Evolutionary conservation across 75 land plant genomes (phyloP).

Genomic region (Pinus tabuliformis): DNA sequence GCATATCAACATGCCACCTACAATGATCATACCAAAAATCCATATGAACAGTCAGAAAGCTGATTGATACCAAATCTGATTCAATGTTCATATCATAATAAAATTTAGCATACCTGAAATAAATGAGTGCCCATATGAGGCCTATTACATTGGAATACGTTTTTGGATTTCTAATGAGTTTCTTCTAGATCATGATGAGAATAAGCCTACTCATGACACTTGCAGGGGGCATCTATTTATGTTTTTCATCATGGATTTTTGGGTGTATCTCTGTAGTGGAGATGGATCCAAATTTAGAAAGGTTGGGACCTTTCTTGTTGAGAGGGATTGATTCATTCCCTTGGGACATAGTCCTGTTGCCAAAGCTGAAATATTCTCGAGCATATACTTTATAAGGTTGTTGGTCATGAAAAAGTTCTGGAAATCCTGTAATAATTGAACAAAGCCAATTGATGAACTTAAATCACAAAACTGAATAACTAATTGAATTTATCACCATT

Average conservation of each 20-base stretch:
- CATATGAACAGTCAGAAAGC: too few species aligned
- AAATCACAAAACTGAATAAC: not conserved
- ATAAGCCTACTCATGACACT: conserved; percentile 93
- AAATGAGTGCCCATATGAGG: conserved; percentile 83
- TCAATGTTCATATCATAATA: not conserved
- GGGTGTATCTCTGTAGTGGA: conserved; percentile 84
- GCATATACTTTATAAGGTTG: conserved; percentile 47
- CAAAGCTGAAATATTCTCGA: too few species aligned
- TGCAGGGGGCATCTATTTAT: conserved; percentile 80
- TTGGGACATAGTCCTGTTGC: conserved; percentile 40
- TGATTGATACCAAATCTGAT: not conserved
- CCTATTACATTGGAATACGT: conserved; percentile 95
- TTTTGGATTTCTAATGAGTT: conserved; percentile 93
- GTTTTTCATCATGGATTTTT: conserved; percentile 35
- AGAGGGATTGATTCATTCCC: conserved; percentile 18
- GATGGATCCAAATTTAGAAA: conserved; percentile 67
- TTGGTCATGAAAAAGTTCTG: not conserved
- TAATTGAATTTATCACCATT: too few species aligned
- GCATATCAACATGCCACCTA: conserved; percentile 88
- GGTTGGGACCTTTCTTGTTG: conserved; percentile 51
- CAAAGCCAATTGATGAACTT: not conserved
- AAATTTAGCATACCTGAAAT: conserved; percentile 54
- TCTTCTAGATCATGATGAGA: conserved; percentile 93
- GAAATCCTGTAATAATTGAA: not conserved
- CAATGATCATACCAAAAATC: not conserved